Evolutionary conservation across 805 yeast genomes (phyloP).

Genomic region (Kockiozyma suomiensis): DNA sequence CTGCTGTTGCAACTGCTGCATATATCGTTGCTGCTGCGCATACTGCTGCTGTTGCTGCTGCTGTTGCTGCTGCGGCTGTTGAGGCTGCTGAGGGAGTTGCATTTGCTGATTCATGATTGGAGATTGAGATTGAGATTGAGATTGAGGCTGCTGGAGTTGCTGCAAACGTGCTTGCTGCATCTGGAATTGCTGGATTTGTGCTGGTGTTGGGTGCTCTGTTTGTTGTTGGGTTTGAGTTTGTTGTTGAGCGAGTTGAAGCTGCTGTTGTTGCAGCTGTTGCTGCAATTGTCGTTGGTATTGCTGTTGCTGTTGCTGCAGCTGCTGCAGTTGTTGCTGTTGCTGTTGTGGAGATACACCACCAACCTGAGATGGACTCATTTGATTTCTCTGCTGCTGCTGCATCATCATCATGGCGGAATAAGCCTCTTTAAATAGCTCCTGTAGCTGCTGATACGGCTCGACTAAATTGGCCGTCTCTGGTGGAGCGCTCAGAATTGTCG

Average conservation of each 20-base stretch:
- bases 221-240: constrained; percentile 22
- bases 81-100: constrained; percentile 16
- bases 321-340: constrained; percentile 36
- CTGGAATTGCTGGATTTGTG: constrained; percentile 21
- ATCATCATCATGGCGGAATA: constrained; percentile 30
- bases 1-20: constrained; percentile 19
- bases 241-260: constrained; percentile 32
- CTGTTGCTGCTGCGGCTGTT: constrained; percentile 23
- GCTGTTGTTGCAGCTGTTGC: constrained; percentile 30
- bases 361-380: constrained; percentile 9
- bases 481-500: constrained; percentile 41
- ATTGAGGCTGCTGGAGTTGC: constrained; percentile 18
- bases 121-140: neutral
- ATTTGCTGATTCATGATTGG: neutral
- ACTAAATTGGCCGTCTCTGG: constrained; percentile 39
- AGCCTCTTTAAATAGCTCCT: constrained; percentile 40
- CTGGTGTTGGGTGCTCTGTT: neutral
- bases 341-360: constrained; percentile 7
- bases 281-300: constrained; percentile 35
- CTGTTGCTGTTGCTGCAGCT: constrained; percentile 33
- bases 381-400: constrained; percentile 29
- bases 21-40: constrained; percentile 23
- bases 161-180: constrained; percentile 8
- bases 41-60: neutral
- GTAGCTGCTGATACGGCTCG: constrained; percentile 41